Conservation (phyloP, 2,329 filamentous ascomycete genomes). For the Sphaerulina vaccinii region DNA sequence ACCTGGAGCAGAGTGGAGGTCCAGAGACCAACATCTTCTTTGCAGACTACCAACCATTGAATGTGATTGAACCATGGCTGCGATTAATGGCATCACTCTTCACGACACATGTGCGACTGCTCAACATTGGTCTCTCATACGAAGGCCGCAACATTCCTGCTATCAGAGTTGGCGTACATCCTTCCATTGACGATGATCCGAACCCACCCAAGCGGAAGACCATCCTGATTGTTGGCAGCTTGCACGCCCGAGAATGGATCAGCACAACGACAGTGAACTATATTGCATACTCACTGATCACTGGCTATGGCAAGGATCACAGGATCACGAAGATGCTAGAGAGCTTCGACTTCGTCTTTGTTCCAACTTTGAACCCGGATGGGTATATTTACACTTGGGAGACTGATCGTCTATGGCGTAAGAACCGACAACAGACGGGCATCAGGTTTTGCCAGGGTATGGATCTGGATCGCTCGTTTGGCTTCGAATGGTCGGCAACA, state of each 20-base stretch:
- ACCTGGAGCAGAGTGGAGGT: conserved; percentile 27
- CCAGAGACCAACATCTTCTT: conserved; percentile 71
- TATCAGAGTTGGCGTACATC: conserved; percentile 68
- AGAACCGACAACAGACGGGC: conserved; percentile 81
- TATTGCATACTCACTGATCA: conserved; percentile 83
- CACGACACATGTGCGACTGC: conserved; percentile 70
- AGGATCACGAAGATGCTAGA: conserved; percentile 74
- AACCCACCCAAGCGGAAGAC: conserved; percentile 62
- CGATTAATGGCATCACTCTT: conserved; percentile 86
- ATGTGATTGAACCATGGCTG: conserved; percentile 89
- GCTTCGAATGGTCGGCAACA: conserved; percentile 76
- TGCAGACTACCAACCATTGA: conserved; percentile 82
- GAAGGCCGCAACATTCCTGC: conserved; percentile 85
- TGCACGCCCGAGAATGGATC: conserved; percentile 97
- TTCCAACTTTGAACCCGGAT: conserved; percentile 89
- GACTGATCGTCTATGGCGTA: conserved; percentile 88
- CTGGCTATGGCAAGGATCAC: conserved; percentile 71
- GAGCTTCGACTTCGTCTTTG: conserved; percentile 81
- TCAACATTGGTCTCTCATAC: conserved; percentile 78
- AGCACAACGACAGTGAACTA: conserved; percentile 89
- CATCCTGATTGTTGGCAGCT: conserved; percentile 76
- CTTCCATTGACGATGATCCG: conserved; percentile 50
- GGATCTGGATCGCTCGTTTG: conserved; percentile 84
- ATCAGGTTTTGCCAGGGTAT: conserved; percentile 82
- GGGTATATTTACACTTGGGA: conserved; percentile 95